Percentiles rank a stretch among this genome's conserved stretches.
Evolutionary conservation across 2,329 filamentous ascomycete genomes (phyloP).

Genomic region (Pseudopyrenochaeta lycopersici): DNA sequence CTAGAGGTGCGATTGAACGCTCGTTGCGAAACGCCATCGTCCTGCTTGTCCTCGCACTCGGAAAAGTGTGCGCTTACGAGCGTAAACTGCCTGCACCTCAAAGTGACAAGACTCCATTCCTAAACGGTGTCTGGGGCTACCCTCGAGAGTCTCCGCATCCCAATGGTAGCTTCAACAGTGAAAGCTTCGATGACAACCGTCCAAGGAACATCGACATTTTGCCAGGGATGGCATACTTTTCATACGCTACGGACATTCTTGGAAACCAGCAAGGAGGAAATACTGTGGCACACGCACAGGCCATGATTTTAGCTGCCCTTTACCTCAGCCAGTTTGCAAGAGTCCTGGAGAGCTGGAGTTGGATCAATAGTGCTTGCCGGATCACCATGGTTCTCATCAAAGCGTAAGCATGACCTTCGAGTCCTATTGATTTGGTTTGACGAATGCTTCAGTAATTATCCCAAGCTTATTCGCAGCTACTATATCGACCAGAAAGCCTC

Average conservation of each 20-base stretch:
- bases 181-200: conserved; percentile 30
- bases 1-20: conserved; percentile 34
- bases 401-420: conserved; percentile 57
- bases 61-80: conserved; percentile 75
- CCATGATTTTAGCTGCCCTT: conserved; percentile 82
- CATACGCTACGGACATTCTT: conserved; percentile 84
- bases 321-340: conserved; percentile 90
- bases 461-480: conserved; percentile 36
- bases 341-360: conserved; percentile 83
- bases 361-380: conserved; percentile 69
- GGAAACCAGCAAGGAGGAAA: conserved; percentile 81
- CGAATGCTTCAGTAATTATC: conserved; percentile 44
- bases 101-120: conserved; percentile 51
- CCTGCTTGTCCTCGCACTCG: conserved; percentile 82
- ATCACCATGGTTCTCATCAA: conserved; percentile 77
- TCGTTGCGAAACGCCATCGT: conserved; percentile 74
- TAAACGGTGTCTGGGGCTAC: conserved; percentile 32
- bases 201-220: conserved; percentile 81
- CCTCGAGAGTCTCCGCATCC: conserved; percentile 48
- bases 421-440: conserved; percentile 1
- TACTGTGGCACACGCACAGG: conserved; percentile 84
- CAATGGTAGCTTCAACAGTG: conserved; percentile 44
- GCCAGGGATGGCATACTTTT: conserved; percentile 90
- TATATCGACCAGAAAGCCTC: conserved; percentile 22
- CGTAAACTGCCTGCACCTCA: conserved; percentile 65